Evolutionary conservation across 2,329 filamentous ascomycete genomes (phyloP).

Genomic region (Aspergillus sp.): DNA sequence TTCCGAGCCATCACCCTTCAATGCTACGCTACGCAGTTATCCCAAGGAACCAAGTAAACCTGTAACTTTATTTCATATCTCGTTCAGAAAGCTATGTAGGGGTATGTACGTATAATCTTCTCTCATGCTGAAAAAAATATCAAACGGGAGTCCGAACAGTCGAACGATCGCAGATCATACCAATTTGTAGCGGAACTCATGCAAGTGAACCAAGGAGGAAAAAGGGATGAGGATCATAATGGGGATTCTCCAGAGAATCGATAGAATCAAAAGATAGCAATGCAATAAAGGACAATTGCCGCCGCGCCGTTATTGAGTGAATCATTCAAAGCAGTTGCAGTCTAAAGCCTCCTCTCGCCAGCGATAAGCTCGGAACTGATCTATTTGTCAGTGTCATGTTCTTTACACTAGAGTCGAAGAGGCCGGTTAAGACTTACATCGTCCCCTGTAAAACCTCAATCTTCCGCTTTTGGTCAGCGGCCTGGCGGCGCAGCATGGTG

Average conservation of each 20-base stretch:
- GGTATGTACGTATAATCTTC: not conserved
- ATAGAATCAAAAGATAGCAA: not conserved
- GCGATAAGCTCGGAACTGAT: not conserved
- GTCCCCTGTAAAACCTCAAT: not conserved
- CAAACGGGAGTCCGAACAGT: not conserved
- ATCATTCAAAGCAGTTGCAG: not conserved
- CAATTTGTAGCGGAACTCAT: not conserved
- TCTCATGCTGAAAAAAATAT: not conserved
- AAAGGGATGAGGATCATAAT: too few species aligned
- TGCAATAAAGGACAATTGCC: too few species aligned
- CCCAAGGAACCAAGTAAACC: not conserved
- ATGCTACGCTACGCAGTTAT: not conserved
- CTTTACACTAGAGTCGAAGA: not conserved
- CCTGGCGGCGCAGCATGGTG: not conserved
- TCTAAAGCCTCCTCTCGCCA: not conserved
- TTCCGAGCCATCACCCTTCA: too few species aligned
- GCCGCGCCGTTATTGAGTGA: too few species aligned
- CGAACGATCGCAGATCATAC: not conserved
- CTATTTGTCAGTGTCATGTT: not conserved
- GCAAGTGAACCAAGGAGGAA: not conserved
- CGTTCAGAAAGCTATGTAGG: not conserved
- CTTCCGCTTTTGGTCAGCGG: not conserved
- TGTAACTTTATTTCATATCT: not conserved
- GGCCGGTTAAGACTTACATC: not conserved
- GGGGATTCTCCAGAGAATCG: not conserved